Evolutionary conservation across 1,284 basidiomycete species (phyloP), one percentile per base, ranked within the genome.

Genomic region (Rhodofomes roseus): DNA sequence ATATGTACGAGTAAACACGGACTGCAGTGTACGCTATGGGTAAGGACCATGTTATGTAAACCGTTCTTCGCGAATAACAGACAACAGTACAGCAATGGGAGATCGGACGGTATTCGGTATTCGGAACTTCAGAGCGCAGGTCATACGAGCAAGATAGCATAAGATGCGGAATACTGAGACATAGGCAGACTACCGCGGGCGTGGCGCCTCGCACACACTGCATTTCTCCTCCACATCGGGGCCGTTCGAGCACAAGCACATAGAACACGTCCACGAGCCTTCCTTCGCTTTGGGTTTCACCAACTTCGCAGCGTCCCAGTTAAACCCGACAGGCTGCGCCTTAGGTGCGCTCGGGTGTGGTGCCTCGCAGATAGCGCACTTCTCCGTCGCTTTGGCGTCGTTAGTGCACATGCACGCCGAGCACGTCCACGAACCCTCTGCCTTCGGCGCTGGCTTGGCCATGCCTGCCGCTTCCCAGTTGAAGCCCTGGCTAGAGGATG

Each of bases 221-320:
- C 79, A 81, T 62, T 81, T 77, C 12, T 70, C 68, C 31, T 60
- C 64, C 37, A 66, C 85, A 81, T 62, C 70, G 22, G 71, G 68
- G 1, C 75, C 67, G 61, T 81, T 84, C 46, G 55, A 61, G 18
- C 80, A 63, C 66, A 70, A 70, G 62, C 83, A 84, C 4, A 66
- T 60, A 2, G 70, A 67, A 64, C 82, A 84, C 9, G 62, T 75
- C 82, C 82, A 84, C 39, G 62, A 51, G 25, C 48, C 48, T 25
- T 51, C 48, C 66, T 50, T 67, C 72, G 31, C 54, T 60, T 12
- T 60, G 6, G 71, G 60, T 27, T 31, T 51, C 62, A 75, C 75
- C 63, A 82, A 59, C 6, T 83, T 83, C 14, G 79, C 81, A 20
- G 81, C 82, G 29, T 73, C 74, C 79, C 81, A 87, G 62, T 86